Evolutionary conservation across 2,329 filamentous ascomycete genomes (phyloP).

Genomic region (Phaeophleospora eucalypticola): DNA sequence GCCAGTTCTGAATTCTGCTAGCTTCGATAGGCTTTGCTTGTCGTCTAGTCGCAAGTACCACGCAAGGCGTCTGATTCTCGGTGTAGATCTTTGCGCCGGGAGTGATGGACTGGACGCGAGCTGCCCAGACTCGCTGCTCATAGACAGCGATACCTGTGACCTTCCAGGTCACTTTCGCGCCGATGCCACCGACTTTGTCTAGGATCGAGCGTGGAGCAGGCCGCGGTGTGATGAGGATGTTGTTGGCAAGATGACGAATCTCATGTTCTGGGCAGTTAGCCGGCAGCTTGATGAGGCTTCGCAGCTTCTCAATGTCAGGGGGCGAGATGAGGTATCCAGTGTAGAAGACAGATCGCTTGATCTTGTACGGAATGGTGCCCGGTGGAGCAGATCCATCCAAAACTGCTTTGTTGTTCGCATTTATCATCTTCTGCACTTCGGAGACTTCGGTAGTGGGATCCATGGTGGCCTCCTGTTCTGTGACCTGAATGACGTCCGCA

Average conservation of each 20-base stretch:
- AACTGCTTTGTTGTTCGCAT: slow-evolving; percentile 70
- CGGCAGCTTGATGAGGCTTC: slow-evolving; percentile 65
- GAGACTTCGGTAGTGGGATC: slow-evolving; percentile 76
- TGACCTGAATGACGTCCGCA: slow-evolving; percentile 81
- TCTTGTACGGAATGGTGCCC: slow-evolving; percentile 54
- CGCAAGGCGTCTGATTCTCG: slow-evolving; percentile 70
- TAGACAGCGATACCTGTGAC: slow-evolving; percentile 70
- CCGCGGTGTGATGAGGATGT: slow-evolving; percentile 81
- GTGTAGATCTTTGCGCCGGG: slow-evolving; percentile 67
- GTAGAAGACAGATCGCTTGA: slow-evolving; percentile 86
- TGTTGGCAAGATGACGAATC: slow-evolving; percentile 78
- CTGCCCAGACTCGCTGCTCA: slow-evolving; percentile 85
- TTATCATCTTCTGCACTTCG: slow-evolving; percentile 84
- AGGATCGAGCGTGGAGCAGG: slow-evolving; percentile 69
- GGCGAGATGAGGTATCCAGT: slow-evolving; percentile 82
- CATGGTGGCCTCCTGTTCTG: slow-evolving; percentile 67
- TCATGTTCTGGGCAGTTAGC: slow-evolving; percentile 61
- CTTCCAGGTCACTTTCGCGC: slow-evolving; percentile 77
- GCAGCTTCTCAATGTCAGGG: slow-evolving; percentile 67
- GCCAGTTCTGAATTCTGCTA: slow-evolving; percentile 77
- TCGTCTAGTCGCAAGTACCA: slow-evolving; percentile 77
- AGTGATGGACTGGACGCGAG: slow-evolving; percentile 68
- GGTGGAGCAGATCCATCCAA: slow-evolving; percentile 43
- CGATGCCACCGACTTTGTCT: slow-evolving; percentile 81
- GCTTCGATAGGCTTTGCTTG: slow-evolving; percentile 75